A percentile compares a stretch with the other conserved stretches of the same genome.
These are phyloP conservation scores for Aspergillus sparsus DNA, from an alignment of 495 filamentous ascomycete species.

Conservation along the genomic window DNA sequence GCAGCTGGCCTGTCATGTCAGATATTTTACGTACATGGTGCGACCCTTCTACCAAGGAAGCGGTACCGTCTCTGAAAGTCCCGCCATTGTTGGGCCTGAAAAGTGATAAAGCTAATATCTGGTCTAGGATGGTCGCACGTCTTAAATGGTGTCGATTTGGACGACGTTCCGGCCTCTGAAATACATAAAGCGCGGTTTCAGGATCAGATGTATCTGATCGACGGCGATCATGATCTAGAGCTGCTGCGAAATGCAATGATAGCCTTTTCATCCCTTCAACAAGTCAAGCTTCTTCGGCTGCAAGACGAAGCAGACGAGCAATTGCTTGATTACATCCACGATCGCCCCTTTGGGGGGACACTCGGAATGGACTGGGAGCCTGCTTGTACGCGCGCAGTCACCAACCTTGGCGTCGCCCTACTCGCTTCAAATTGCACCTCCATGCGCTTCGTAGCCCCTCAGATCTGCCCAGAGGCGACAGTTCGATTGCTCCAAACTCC, in stretches of 20 bases:
- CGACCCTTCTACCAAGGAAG: conserved; percentile 64
- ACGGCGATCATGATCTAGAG: conserved; percentile 31
- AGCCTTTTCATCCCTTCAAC: conserved; percentile 60
- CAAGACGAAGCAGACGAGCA: conserved; percentile 59
- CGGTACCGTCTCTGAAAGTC: conserved; percentile 41
- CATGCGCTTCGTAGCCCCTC: conserved; percentile 62
- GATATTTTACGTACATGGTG: conserved; percentile 71
- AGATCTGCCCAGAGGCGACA: conserved; percentile 62
- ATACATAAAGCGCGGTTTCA: conserved; percentile 35
- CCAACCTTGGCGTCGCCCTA: conserved; percentile 58
- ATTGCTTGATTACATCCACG: conserved; percentile 46
- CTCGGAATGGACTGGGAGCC: conserved; percentile 59
- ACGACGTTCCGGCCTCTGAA: conserved; percentile 28
- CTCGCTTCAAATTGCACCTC: conserved; percentile 55
- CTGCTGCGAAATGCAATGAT: conserved; percentile 57
- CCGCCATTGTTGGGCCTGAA: conserved; percentile 2
- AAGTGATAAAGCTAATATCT: conserved; percentile 25
- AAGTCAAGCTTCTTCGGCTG: conserved; percentile 65
- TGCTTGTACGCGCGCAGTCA: conserved; percentile 63
- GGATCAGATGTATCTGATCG: conserved; percentile 36
- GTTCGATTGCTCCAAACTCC: conserved; percentile 50
- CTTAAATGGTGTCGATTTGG: conserved; percentile 24
- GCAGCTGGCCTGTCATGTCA: conserved; percentile 62
- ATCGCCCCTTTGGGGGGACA: conserved; percentile 26
- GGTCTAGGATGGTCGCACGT: conserved; percentile 37